A percentile compares a stretch with the other conserved stretches of the same genome.
Evolutionary conservation across 106 monocot genomes (phyloP).

Genomic region (Apostasia shenzhenica): DNA sequence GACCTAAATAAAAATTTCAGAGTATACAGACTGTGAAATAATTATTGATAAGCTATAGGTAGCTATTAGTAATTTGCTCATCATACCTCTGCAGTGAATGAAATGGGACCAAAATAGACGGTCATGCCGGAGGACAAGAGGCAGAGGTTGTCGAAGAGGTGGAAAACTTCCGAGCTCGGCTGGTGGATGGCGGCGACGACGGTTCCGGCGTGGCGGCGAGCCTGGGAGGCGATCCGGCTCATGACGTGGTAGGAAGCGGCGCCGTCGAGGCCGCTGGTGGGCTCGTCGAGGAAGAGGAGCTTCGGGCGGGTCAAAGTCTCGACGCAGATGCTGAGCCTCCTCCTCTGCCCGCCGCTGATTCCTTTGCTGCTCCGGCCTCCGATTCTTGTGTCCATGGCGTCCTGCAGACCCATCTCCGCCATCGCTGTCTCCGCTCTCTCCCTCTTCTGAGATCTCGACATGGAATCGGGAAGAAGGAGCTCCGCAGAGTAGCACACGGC

Average conservation of each 20-base stretch:
- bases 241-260: conserved; percentile 75
- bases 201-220: conserved; percentile 30
- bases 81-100: conserved; percentile 27
- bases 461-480: conserved; percentile 56
- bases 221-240: conserved; percentile 34
- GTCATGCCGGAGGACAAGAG: conserved; percentile 56
- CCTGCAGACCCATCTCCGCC: conserved; percentile 56
- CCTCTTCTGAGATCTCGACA: conserved; percentile 44
- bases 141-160: conserved; percentile 56
- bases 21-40: too few relatives aligned
- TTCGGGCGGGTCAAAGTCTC: conserved; percentile 61
- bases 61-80: too few relatives aligned
- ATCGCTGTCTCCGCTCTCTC: conserved; percentile 49
- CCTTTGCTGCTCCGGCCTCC: conserved; percentile 42
- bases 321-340: conserved; percentile 73
- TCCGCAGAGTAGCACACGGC: conserved; percentile 63
- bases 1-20: too few relatives aligned
- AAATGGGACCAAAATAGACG: conserved; percentile 48
- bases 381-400: conserved; percentile 46
- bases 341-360: conserved; percentile 61
- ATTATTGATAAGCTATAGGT: too few relatives aligned
- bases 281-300: conserved; percentile 78
- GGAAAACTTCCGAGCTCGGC: conserved; percentile 62
- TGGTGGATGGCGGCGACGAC: conserved; percentile 57
- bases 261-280: conserved; percentile 58